These are phyloP conservation scores for Fomitopsis betulina DNA, from an alignment of 1,284 basidiomycete species.

Conservation along the genomic window DNA sequence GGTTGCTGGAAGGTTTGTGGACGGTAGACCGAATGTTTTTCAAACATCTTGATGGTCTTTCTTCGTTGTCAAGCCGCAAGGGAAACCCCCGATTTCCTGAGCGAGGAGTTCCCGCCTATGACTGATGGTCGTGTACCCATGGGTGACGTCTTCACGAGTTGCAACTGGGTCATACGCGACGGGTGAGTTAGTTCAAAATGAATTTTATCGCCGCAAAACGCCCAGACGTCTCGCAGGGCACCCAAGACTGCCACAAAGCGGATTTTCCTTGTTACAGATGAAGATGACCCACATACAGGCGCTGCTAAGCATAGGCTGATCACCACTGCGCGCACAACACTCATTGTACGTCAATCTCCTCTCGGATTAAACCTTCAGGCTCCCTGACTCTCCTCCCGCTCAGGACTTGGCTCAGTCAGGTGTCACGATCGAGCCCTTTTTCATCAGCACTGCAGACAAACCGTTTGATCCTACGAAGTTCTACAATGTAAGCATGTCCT, in stretches of 20 bases:
- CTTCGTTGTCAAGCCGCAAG: constrained; percentile 40
- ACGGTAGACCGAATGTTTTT: neutral
- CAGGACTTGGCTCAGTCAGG: constrained; percentile 84
- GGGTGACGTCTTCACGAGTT: constrained; percentile 83
- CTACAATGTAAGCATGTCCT: constrained; percentile 63
- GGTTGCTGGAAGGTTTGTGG: constrained; percentile 62
- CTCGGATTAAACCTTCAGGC: neutral
- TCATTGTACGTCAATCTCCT: constrained; percentile 44
- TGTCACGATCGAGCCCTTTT: constrained; percentile 86
- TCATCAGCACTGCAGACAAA: constrained; percentile 72
- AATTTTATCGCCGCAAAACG: neutral
- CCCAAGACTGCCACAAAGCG: constrained; percentile 87
- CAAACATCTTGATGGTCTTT: neutral
- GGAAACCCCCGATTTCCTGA: constrained; percentile 52
- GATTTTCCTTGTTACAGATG: constrained; percentile 90
- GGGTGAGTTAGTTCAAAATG: constrained; percentile 50
- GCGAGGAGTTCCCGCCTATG: constrained; percentile 57
- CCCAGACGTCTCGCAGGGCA: constrained; percentile 43
- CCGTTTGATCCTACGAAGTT: constrained; percentile 77
- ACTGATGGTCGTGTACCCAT: constrained; percentile 55
- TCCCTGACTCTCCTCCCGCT: neutral
- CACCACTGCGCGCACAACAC: constrained; percentile 64
- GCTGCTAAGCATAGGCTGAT: constrained; percentile 48
- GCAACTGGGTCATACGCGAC: constrained; percentile 84
- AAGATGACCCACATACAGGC: constrained; percentile 64